A percentile compares a stretch with the other conserved stretches of the same genome.
Evolutionary conservation across 1,139 yeast genomes (phyloP).

Genomic region (Kurtzmaniella quercitrusa): DNA sequence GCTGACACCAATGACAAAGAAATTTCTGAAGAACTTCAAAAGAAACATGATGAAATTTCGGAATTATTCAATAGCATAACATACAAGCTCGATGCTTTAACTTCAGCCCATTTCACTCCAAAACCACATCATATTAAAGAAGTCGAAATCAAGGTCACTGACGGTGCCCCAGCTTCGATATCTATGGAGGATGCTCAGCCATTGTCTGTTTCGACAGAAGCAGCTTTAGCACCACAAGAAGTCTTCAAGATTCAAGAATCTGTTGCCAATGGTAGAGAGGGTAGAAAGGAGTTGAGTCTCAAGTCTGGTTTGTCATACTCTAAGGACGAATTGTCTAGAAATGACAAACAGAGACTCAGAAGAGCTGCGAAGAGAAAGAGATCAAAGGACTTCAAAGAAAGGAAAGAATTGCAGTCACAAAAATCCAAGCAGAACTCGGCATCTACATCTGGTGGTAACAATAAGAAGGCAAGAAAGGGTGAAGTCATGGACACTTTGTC

Average conservation of each 20-base stretch:
- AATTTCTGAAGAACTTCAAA: constrained; percentile 57
- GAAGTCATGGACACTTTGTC: constrained; percentile 70
- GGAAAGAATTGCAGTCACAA: constrained; percentile 22
- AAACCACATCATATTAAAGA: constrained; percentile 74
- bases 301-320: constrained; percentile 81
- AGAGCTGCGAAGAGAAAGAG: constrained; percentile 82
- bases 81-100: constrained; percentile 77
- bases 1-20: constrained; percentile 35
- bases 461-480: constrained; percentile 54
- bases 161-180: constrained; percentile 58
- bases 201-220: constrained; percentile 65
- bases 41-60: constrained; percentile 75
- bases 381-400: constrained; percentile 48
- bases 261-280: constrained; percentile 37
- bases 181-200: constrained; percentile 98
- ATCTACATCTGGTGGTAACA: constrained; percentile 20
- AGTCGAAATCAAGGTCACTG: constrained; percentile 68
- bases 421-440: constrained; percentile 18
- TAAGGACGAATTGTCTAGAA: constrained; percentile 77
- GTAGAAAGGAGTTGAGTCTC: constrained; percentile 57
- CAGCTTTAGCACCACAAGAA: constrained; percentile 95
- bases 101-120: constrained; percentile 92
- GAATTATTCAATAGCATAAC: constrained; percentile 59
- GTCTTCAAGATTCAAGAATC: constrained; percentile 61
- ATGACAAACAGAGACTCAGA: constrained; percentile 83